Evolutionary conservation across 78 protist genomes (phyloP).

Genomic region (Andalucia godoyi): DNA sequence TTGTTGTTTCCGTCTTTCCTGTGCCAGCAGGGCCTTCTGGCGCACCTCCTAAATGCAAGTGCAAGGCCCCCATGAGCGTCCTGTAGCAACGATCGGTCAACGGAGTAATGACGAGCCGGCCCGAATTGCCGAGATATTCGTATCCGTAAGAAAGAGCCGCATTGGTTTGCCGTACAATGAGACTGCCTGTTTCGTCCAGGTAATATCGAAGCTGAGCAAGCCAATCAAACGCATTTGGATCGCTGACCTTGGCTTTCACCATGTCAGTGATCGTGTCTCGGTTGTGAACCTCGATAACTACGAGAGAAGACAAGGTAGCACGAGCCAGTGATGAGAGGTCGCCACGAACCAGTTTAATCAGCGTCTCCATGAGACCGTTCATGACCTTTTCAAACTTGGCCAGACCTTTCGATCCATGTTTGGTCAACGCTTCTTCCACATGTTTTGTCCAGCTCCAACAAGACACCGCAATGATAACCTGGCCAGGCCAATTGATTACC

Average conservation of each 20-base stretch:
- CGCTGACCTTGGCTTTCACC: neutral
- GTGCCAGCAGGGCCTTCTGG: slow-evolving; percentile 89
- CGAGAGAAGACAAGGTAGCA: slow-evolving; percentile 43
- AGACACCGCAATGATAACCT: slow-evolving; percentile 27
- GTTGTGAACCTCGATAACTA: slow-evolving; percentile 69
- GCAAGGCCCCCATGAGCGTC: slow-evolving; percentile 74
- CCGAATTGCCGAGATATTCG: slow-evolving; percentile 84
- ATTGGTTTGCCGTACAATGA: slow-evolving; percentile 28
- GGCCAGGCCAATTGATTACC: slow-evolving; percentile 60
- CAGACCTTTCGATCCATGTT: neutral
- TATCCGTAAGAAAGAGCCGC: slow-evolving; percentile 52
- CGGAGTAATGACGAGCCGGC: slow-evolving; percentile 71
- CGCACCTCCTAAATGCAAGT: slow-evolving; percentile 74
- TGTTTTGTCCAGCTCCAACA: slow-evolving; percentile 43
- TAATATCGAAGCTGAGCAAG: slow-evolving; percentile 66
- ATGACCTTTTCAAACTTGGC: slow-evolving; percentile 19
- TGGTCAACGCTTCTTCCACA: slow-evolving; percentile 3
- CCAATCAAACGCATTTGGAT: slow-evolving; percentile 60
- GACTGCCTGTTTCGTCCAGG: slow-evolving; percentile 32
- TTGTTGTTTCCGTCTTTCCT: slow-evolving; percentile 74
- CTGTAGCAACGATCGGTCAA: slow-evolving; percentile 77
- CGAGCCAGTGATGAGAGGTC: neutral
- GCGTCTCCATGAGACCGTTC: slow-evolving; percentile 1
- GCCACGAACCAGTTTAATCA: slow-evolving; percentile 42
- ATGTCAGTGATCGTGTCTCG: slow-evolving; percentile 49